Percentiles rank a stretch among this genome's conserved stretches.
Conservation (phyloP, 441 rosid genomes). For the Croton laevigatus region DNA sequence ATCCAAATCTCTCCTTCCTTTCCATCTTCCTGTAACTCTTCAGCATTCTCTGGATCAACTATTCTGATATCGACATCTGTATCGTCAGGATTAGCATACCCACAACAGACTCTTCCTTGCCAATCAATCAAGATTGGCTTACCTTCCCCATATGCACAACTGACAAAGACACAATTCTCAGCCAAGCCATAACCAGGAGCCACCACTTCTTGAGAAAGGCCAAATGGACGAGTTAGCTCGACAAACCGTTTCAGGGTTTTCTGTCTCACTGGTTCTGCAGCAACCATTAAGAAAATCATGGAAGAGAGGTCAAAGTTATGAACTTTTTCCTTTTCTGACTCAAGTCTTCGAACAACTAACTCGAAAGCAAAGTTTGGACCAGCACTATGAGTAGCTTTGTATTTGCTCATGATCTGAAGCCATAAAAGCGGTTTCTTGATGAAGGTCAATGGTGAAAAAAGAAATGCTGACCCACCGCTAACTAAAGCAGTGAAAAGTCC, state of each 20-base stretch:
- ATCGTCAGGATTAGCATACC: slow-evolving; percentile 39
- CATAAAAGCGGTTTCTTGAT: slow-evolving; percentile 63
- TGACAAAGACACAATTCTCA: slow-evolving; percentile 70
- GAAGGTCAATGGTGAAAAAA: slow-evolving; percentile 63
- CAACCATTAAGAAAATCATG: slow-evolving; percentile 67
- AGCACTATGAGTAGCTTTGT: slow-evolving; percentile 63
- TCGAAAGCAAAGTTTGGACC: slow-evolving; percentile 76
- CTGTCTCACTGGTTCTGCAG: slow-evolving; percentile 76
- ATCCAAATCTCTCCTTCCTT: slow-evolving; percentile 80
- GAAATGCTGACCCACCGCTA: slow-evolving; percentile 56
- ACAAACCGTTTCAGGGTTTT: slow-evolving; percentile 53
- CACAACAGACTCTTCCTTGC: slow-evolving; percentile 71
- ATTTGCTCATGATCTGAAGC: slow-evolving; percentile 59
- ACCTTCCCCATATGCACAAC: slow-evolving; percentile 64
- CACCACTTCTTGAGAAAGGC: slow-evolving; percentile 61
- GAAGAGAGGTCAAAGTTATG: slow-evolving; percentile 55
- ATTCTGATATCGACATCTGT: slow-evolving; percentile 55
- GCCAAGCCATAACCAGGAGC: slow-evolving; percentile 87
- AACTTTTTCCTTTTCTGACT: slow-evolving; percentile 39
- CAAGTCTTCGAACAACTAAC: slow-evolving; percentile 56
- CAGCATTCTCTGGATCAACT: slow-evolving; percentile 42
- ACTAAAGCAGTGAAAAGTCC: slow-evolving; percentile 69
- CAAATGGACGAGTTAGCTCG: slow-evolving; percentile 53
- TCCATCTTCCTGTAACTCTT: slow-evolving; percentile 48
- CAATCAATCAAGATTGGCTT: slow-evolving; percentile 62